A percentile compares a stretch with the other conserved stretches of the same genome.
Evolutionary conservation across 208 protist species (phyloP).

Genomic region (Trypanosoma theileri): DNA sequence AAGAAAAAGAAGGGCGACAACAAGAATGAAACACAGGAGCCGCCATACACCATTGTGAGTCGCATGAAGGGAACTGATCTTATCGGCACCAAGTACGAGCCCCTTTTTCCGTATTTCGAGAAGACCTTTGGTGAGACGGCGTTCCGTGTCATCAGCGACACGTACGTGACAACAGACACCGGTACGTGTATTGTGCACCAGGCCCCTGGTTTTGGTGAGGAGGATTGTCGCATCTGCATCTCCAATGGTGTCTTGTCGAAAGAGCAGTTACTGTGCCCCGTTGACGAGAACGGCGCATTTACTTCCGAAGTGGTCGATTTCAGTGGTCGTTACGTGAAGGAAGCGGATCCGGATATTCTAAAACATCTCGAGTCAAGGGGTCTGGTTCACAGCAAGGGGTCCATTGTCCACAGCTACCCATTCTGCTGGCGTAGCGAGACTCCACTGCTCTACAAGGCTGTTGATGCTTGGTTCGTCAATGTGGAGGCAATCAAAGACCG

Average conservation of each 20-base stretch:
- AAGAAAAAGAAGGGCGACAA: constrained; percentile 49
- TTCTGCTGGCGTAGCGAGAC: constrained; percentile 99
- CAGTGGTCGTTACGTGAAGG: constrained; percentile 97
- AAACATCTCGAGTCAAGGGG: constrained; percentile 91
- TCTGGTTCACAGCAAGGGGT: constrained; percentile 87
- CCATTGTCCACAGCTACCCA: constrained; percentile 98
- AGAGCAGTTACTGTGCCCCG: constrained; percentile 93
- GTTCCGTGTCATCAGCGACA: constrained; percentile 94
- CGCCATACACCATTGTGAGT: constrained; percentile 75
- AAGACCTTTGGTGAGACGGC: constrained; percentile 51
- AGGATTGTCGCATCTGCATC: constrained; percentile 99
- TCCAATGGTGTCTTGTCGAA: constrained; percentile 92
- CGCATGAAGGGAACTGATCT: constrained; percentile 90
- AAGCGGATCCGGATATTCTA: constrained; percentile 95
- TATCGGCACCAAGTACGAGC: constrained; percentile 92
- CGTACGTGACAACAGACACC: constrained; percentile 96
- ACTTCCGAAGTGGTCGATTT: constrained; percentile 96
- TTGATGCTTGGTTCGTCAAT: constrained; percentile 99
- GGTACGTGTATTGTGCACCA: constrained; percentile 99
- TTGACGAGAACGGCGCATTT: constrained; percentile 98
- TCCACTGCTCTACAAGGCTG: constrained; percentile 97
- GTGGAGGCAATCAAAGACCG: constrained; percentile 96
- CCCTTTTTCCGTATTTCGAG: constrained; percentile 97
- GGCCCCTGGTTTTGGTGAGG: constrained; percentile 99
- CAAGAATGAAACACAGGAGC: constrained; percentile 28